phyloP scores from a whole-genome alignment of 495 filamentous ascomycete genomes.

The Hypomontagnella monticulosa region DNA sequence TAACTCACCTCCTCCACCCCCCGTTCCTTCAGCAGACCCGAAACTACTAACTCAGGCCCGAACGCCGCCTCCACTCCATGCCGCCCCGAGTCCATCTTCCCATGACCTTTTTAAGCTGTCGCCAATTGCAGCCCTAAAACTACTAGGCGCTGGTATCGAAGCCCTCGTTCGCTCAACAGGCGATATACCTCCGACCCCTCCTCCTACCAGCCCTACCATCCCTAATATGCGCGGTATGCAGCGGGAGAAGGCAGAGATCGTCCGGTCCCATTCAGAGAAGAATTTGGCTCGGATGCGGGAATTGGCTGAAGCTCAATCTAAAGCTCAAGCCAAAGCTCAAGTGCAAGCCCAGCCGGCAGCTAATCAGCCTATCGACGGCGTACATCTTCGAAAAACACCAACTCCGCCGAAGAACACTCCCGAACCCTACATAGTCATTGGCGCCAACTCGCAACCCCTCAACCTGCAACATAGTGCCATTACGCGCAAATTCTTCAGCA shows the following conservation, averaged over 20 bases:
- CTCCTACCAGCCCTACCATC: conserved; percentile 65
- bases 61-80: conserved; percentile 47
- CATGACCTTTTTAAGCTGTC: conserved; percentile 76
- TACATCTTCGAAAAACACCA: conserved; percentile 51
- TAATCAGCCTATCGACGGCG: conserved; percentile 54
- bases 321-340: conserved; percentile 18
- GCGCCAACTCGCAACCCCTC: conserved; percentile 68
- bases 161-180: conserved; percentile 75
- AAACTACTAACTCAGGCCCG: conserved; percentile 47
- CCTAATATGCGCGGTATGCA: conserved; percentile 69
- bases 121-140: conserved; percentile 78
- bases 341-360: conserved; percentile 18
- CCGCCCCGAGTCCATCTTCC: conserved; percentile 40
- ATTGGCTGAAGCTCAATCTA: conserved; percentile 40
- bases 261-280: conserved; percentile 61
- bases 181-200: conserved; percentile 78
- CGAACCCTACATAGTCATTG: conserved; percentile 64
- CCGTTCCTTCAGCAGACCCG: conserved; percentile 60
- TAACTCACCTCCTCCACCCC: conserved; percentile 57
- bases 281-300: conserved; percentile 52
- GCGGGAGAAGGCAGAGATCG: conserved; percentile 66
- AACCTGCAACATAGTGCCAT: conserved; percentile 80
- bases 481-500: conserved; percentile 90
- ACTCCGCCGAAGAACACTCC: conserved; percentile 36
- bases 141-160: conserved; percentile 78